Conservation (phyloP, 1,284 basidiomycete genomes). For the Athelia psychrophila region DNA sequence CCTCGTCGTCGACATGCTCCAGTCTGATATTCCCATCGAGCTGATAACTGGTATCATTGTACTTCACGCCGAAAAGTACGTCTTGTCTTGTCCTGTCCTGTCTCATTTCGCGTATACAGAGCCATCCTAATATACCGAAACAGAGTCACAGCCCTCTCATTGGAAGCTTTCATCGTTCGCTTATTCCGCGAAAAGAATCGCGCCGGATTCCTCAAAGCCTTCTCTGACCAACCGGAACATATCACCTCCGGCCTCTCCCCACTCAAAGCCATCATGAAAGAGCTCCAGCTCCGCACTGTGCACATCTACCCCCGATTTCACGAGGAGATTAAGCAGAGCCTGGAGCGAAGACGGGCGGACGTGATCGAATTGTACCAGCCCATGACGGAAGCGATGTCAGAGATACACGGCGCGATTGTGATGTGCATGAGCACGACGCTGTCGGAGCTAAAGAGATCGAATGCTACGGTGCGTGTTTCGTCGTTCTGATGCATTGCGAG, state of each 20-base stretch:
- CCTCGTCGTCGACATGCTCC: constrained; percentile 93
- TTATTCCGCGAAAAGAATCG: constrained; percentile 86
- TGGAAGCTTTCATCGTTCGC: constrained; percentile 90
- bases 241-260: constrained; percentile 93
- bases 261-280: constrained; percentile 89
- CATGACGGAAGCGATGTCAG: constrained; percentile 83
- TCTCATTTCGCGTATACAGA: neutral
- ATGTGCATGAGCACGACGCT: constrained; percentile 95
- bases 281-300: constrained; percentile 85
- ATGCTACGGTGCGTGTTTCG: constrained; percentile 61
- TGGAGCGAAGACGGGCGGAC: constrained; percentile 84
- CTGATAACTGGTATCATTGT: constrained; percentile 92
- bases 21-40: constrained; percentile 80
- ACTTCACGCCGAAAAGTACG: constrained; percentile 88
- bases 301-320: constrained; percentile 96
- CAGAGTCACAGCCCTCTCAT: constrained; percentile 81
- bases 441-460: constrained; percentile 87
- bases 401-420: constrained; percentile 91
- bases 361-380: constrained; percentile 91
- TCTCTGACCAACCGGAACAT: constrained; percentile 94
- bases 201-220: constrained; percentile 93
- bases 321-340: constrained; percentile 75
- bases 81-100: no score
- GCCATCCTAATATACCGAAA: no score
- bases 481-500: constrained; percentile 1